phyloP scores from a whole-genome alignment of 345 rosid species.

The Eucalyptus erythrocorys region DNA sequence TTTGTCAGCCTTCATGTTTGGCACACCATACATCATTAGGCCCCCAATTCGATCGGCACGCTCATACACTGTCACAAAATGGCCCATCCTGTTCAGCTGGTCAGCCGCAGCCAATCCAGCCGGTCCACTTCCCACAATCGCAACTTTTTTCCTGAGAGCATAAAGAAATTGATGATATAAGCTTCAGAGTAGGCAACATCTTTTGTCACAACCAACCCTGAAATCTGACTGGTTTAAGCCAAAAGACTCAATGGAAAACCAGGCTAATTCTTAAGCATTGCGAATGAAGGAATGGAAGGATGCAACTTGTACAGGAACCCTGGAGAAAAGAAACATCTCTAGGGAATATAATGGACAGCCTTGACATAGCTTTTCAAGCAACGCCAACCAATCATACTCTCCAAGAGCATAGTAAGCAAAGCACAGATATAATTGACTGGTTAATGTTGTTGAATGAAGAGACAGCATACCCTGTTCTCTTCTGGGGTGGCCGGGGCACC shows the following conservation, averaged over 20 bases:
- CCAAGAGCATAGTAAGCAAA: neutral
- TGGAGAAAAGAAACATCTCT: neutral
- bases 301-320: neutral
- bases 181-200: neutral
- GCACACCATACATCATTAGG: constrained; percentile 99
- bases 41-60: constrained; percentile 99
- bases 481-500: constrained; percentile 83
- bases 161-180: neutral
- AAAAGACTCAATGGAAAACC: neutral
- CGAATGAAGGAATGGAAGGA: neutral
- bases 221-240: neutral
- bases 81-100: constrained; percentile 94
- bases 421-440: neutral
- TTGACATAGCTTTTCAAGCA: neutral
- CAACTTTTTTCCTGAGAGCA: constrained; percentile 59
- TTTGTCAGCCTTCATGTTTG: constrained; percentile 99
- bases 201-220: neutral
- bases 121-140: constrained; percentile 92
- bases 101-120: constrained; percentile 99
- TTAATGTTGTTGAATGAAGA: neutral
- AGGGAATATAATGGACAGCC: neutral
- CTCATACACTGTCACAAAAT: constrained; percentile 85
- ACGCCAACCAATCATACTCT: neutral
- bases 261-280: neutral
- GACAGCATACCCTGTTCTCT: constrained; percentile 69